Base-by-base conservation (phyloP, 2,329 filamentous ascomycete species). In the Ascochyta pisi region DNA sequence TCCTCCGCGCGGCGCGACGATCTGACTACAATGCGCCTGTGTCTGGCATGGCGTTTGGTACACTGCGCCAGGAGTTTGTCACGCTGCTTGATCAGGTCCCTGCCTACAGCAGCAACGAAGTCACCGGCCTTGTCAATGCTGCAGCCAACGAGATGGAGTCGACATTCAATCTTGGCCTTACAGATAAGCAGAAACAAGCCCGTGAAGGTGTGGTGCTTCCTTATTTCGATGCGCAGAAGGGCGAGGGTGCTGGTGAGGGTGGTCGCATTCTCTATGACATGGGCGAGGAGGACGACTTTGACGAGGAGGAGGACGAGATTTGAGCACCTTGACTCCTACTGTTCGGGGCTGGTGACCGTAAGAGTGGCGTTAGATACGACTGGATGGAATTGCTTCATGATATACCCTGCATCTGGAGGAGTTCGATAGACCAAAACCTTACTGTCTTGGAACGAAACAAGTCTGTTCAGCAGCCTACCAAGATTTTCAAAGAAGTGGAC, bases 261-360 rank as follows among this genome's bases (percentile, higher is more conserved):
- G 95, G 95, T 0, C 84, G 94, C 58, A 99, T 99, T 63, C 73
- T 99, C 69, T 99, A 99, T 74, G 94, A 98, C 66, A 96, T 98
- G 90, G 94, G 93, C 1, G 85, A 87, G 60, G 95, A 98, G 78
- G 95, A 99, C 76, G 92, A 98, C 73, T 98, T 97, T 78, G 93
- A 96, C 66, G 93, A 96, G 56, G 92, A 96, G 70, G 92, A 97
- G 69, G 93, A 97, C 77, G 93, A 97, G 77, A 92, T 94, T 24
- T 10, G 15, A 35, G 33, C 6, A 16, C 29, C 10, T 29, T 12
- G n/a, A 26, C 19, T 10, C 13, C n/a, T 19, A 9, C 7, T 6
- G 37, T 23, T 24, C 40, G 37, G 9, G 22, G 3, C 7, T 40
- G 13, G 26, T 4, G 3, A 35, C 22, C 12, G 13, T 56, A 42